Conservation (phyloP, 1,139 yeast genomes). For the Maudiozyma humilis region DNA sequence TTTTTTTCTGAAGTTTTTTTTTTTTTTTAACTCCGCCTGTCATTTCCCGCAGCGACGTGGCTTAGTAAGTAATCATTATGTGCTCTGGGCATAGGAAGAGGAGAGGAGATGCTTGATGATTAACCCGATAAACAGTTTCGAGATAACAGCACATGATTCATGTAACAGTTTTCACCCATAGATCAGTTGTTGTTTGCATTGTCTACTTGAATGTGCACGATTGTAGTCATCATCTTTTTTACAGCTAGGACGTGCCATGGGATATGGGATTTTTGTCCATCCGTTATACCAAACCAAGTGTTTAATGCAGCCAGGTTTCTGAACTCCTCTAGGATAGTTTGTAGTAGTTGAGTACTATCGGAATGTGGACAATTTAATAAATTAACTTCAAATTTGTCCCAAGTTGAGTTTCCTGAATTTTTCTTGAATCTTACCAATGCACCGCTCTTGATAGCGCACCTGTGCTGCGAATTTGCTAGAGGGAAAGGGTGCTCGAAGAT, state of each 20-base stretch:
- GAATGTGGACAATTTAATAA: constrained; percentile 64
- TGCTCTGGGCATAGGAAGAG: too few relatives aligned
- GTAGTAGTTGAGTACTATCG: constrained; percentile 48
- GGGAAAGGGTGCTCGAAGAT: constrained; percentile 56
- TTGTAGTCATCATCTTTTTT: constrained; percentile 46
- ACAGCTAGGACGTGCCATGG: constrained; percentile 90
- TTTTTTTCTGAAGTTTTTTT: background rate
- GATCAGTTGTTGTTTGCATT: background rate
- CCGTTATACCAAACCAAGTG: constrained; percentile 36
- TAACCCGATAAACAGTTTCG: too few relatives aligned
- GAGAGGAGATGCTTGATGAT: too few relatives aligned
- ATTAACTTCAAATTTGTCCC: constrained; percentile 47
- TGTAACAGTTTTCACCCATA: too few relatives aligned
- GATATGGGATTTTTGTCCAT: constrained; percentile 35
- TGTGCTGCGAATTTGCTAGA: constrained; percentile 59
- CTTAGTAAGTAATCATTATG: too few relatives aligned
- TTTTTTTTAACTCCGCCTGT: too few relatives aligned
- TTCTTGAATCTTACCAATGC: constrained; percentile 44
- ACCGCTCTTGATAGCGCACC: constrained; percentile 66
- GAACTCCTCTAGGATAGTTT: constrained; percentile 55
- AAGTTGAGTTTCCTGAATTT: constrained; percentile 29
- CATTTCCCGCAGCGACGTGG: too few relatives aligned
- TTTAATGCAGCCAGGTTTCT: constrained; percentile 50
- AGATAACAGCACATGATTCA: too few relatives aligned
- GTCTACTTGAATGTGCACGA: constrained; percentile 36